These are phyloP conservation scores for Mycena chlorophos DNA, from an alignment of 768 basidiomycete species.

Conservation along the genomic window DNA sequence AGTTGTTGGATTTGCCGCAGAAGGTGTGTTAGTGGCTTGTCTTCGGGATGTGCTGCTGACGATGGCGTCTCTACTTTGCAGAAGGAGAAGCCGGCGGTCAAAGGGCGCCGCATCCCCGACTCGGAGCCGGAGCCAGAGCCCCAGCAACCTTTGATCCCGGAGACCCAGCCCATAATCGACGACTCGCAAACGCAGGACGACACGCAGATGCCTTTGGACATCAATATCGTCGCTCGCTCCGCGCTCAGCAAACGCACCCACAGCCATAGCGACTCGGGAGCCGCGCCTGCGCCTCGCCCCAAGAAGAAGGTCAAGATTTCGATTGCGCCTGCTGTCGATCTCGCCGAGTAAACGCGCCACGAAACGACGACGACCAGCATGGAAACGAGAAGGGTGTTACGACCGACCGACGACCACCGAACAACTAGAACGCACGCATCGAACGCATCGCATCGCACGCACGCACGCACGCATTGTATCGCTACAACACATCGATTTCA, in stretches of 20 bases:
- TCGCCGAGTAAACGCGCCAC: conserved; percentile 65
- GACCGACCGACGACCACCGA: not conserved
- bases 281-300: conserved; percentile 21
- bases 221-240: conserved; percentile 15
- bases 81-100: conserved; percentile 23
- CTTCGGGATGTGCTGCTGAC: conserved; percentile 2
- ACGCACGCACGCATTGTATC: too few relatives aligned
- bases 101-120: conserved; percentile 6
- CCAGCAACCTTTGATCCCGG: conserved; percentile 5
- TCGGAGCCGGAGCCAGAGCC: not conserved
- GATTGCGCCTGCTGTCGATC: conserved; percentile 64
- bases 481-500: not conserved
- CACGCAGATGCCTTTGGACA: conserved; percentile 30
- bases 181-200: conserved; percentile 44
- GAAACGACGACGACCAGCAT: too few relatives aligned
- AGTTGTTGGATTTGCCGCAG: conserved; percentile 59
- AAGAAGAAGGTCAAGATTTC: conserved; percentile 75
- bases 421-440: not conserved
- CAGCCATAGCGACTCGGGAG: conserved; percentile 2
- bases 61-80: conserved; percentile 5
- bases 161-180: conserved; percentile 1
- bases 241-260: conserved; percentile 25
- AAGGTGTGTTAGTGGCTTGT: conserved; percentile 47
- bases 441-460: too few relatives aligned
- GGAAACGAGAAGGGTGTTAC: too few relatives aligned